Base-by-base conservation (phyloP, 106 monocot genomes). In the Allium cepa region DNA sequence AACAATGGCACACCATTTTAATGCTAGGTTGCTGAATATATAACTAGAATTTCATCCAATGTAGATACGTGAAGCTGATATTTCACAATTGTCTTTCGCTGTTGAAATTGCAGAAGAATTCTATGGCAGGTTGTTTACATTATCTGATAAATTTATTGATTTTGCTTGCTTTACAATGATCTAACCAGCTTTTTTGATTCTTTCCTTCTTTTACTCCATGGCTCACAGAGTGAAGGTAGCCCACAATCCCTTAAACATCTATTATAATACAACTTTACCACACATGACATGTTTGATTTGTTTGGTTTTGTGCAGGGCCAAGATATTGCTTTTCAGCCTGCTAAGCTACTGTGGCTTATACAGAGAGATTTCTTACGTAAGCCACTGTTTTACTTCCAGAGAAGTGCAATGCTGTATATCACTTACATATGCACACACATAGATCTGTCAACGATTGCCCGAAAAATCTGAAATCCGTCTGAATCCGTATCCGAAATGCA, bases 71-170 rank as follows among this genome's bases (percentile, higher is more conserved):
- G 90, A 90, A 72, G 90, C 90, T 76, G 90, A 90, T 72, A 86
- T 90, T 81, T 86, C 86, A 63, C 68, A 92, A 14, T 76, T 99
- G 22, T 99, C 97, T 71, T 99, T 99, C 85, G 92, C 97, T 71
- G 89, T 99, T 68, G 97, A 99, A 79, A 89, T 99, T 81, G 97
- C 97, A 49, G 97, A 92, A 79, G 97, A 99, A 81, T 99, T 97
- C 61, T 99, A 99, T 78, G 92, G 97, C 72, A 92, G 97, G 97
- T 99, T 64, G 49, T 50, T 27, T 70, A 8, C 61, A 17, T 46
- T 64, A 8, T 18, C 17, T 4, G n/a, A 13, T 57, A 36, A 36
- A 13, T 64, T 72, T 26, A 17, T 74, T 65, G 10, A 50, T 69
- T 58, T 63, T 56, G 50, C 17, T 77, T 48, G 15, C 61, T 49